phyloP scores from a whole-genome alignment of 768 basidiomycete genomes.

The Tremella yokohamensis region DNA sequence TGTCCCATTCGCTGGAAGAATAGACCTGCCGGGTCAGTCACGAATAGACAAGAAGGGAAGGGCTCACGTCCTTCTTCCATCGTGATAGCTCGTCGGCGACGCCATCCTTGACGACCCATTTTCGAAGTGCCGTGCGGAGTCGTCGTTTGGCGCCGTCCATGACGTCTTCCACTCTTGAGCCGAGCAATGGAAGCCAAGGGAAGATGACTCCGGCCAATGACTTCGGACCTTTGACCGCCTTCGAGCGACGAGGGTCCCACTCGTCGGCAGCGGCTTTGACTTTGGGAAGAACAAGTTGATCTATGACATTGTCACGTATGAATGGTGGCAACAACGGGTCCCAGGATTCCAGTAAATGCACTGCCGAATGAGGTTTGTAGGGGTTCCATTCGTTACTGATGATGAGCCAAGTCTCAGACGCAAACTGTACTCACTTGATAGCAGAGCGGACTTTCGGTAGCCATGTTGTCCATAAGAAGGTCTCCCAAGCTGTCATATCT shows the following conservation, averaged over 20 bases:
- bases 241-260: slow-evolving; percentile 57
- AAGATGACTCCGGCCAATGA: slow-evolving; percentile 79
- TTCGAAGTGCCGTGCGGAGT: slow-evolving; percentile 70
- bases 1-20: slow-evolving; percentile 78
- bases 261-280: slow-evolving; percentile 75
- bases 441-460: slow-evolving; percentile 86
- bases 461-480: slow-evolving; percentile 91
- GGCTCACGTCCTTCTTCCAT: slow-evolving; percentile 72
- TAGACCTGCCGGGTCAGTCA: slow-evolving; percentile 60
- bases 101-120: slow-evolving; percentile 69
- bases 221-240: slow-evolving; percentile 52
- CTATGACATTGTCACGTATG: slow-evolving; percentile 88
- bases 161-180: slow-evolving; percentile 75
- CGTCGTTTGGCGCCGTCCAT: slow-evolving; percentile 82
- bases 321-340: slow-evolving; percentile 79
- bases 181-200: slow-evolving; percentile 91
- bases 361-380: slow-evolving; percentile 65
- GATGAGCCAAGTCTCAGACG: neutral
- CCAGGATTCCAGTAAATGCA: slow-evolving; percentile 85
- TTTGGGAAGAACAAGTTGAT: slow-evolving; percentile 93
- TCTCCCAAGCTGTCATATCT: slow-evolving; percentile 92
- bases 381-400: slow-evolving; percentile 84
- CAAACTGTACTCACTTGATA: slow-evolving; percentile 61
- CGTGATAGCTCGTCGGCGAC: slow-evolving; percentile 69
- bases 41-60: neutral